These are phyloP conservation scores for Monosporascus sp. DNA, from an alignment of 2,329 filamentous ascomycete species.

Conservation along the genomic window DNA sequence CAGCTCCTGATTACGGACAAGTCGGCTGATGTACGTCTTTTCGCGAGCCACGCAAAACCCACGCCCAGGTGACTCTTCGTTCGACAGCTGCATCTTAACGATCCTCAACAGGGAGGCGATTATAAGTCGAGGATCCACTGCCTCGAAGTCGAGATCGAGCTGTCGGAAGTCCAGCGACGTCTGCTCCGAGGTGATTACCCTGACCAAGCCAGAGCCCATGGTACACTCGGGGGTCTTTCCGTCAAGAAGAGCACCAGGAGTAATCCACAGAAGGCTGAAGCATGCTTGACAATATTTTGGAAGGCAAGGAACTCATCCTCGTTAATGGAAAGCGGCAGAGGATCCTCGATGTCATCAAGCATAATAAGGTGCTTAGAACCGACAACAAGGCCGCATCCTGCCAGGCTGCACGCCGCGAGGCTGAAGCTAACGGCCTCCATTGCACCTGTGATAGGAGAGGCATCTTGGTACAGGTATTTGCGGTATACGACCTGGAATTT, in stretches of 20 bases:
- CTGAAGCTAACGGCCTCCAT: conserved; percentile 8
- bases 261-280: conserved; percentile 26
- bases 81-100: conserved; percentile 7
- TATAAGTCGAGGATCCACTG: conserved; percentile 5
- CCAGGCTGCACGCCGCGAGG: conserved; percentile 2
- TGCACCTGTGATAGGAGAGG: conserved; percentile 5
- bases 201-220: conserved; percentile 20
- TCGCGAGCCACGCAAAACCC: conserved; percentile 17
- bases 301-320: conserved; percentile 22
- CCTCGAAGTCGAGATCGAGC: conserved; percentile 17
- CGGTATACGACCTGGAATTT: conserved; percentile 5
- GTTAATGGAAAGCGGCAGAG: conserved; percentile 20
- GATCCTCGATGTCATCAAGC: conserved; percentile 23
- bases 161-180: conserved; percentile 20
- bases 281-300: conserved; percentile 18
- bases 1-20: conserved; percentile 14
- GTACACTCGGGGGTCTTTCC: conserved; percentile 22
- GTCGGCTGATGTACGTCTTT: conserved; percentile 21
- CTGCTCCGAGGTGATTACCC: conserved; percentile 20
- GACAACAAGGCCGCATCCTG: conserved; percentile 5
- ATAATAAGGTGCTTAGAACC: conserved; percentile 20
- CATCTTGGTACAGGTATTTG: neutral
- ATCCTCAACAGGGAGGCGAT: conserved; percentile 9
- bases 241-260: conserved; percentile 15
- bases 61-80: conserved; percentile 11